phyloP scores from a whole-genome alignment of 108 stramenopile species.

The Mediolabrus comicus region DNA sequence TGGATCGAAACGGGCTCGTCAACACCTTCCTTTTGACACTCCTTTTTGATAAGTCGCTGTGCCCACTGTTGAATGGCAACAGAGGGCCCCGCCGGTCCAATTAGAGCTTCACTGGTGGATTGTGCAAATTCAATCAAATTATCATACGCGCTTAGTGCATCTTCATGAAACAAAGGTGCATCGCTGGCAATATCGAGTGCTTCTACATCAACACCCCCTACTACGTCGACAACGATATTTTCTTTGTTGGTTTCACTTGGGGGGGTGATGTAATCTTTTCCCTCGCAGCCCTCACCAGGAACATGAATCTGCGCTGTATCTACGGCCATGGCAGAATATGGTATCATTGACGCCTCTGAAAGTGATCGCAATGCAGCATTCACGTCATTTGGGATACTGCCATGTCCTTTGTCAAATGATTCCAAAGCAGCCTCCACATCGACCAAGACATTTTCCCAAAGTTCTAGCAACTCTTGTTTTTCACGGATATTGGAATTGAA shows the following conservation, averaged over 20 bases:
- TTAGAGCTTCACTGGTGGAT: constrained; percentile 12
- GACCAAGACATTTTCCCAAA: constrained; percentile 28
- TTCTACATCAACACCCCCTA: constrained; percentile 18
- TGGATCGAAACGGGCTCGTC: background rate
- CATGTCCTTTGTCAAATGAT: background rate
- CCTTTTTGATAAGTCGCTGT: constrained; percentile 31
- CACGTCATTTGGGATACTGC: background rate
- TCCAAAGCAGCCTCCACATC: constrained; percentile 12
- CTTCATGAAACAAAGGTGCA: constrained; percentile 27
- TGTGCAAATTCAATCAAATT: constrained; percentile 25
- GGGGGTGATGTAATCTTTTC: constrained; percentile 21
- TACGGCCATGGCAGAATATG: constrained; percentile 10
- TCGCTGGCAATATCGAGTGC: constrained; percentile 32
- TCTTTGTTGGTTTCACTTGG: background rate
- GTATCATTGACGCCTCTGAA: constrained; percentile 18
- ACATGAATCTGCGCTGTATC: constrained; percentile 14
- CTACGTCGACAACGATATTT: constrained; percentile 6
- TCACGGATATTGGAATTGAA: background rate
- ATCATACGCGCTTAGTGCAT: constrained; percentile 25
- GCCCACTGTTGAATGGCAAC: constrained; percentile 20
- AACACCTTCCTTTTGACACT: constrained; percentile 33
- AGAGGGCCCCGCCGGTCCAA: constrained; percentile 10
- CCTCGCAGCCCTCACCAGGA: constrained; percentile 38
- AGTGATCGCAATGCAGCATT: constrained; percentile 18
- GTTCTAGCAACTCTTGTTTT: background rate